Percentiles rank a stretch among this genome's conserved stretches.
Evolutionary conservation across 257 asterid genomes (phyloP).

Genomic region (Solanum sejunctum): DNA sequence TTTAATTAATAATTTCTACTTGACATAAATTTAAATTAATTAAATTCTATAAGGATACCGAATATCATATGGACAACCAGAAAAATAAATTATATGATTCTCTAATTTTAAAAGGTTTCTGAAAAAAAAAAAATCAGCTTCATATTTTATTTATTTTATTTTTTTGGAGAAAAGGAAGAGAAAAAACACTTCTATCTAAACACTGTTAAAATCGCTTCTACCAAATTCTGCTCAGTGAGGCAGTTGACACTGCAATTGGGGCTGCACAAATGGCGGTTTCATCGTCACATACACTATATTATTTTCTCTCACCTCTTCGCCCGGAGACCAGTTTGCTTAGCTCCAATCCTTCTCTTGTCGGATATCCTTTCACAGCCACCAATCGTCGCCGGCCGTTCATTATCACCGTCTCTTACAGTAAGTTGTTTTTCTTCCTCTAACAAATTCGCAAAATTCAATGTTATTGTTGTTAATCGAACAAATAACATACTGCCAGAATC

Average conservation of each 20-base stretch:
- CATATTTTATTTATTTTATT: too few relatives aligned
- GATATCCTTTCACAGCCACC: slow-evolving; percentile 12
- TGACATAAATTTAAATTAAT: too few relatives aligned
- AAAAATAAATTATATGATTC: too few relatives aligned
- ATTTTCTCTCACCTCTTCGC: slow-evolving; percentile 8
- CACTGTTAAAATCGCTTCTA: not conserved
- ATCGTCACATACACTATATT: not conserved
- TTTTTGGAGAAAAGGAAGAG: too few relatives aligned
- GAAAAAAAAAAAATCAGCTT: too few relatives aligned
- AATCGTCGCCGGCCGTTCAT: slow-evolving; percentile 24
- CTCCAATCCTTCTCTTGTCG: slow-evolving; percentile 6
- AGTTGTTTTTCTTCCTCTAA: slow-evolving; percentile 6
- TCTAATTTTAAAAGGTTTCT: too few relatives aligned
- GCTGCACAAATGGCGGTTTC: slow-evolving; percentile 40
- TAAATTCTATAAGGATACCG: too few relatives aligned
- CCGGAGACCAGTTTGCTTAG: slow-evolving; percentile 8
- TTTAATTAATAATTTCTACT: too few relatives aligned
- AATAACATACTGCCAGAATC: slow-evolving; percentile 36
- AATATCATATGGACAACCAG: too few relatives aligned
- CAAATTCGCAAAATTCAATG: not conserved
- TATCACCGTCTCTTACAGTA: slow-evolving; percentile 42
- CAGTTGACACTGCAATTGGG: not conserved
- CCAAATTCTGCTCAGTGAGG: not conserved
- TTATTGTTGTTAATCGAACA: not conserved
- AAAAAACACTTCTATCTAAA: not conserved